Evolutionary conservation across 345 rosid genomes (phyloP).

Genomic region (Odontarrhena argentea): DNA sequence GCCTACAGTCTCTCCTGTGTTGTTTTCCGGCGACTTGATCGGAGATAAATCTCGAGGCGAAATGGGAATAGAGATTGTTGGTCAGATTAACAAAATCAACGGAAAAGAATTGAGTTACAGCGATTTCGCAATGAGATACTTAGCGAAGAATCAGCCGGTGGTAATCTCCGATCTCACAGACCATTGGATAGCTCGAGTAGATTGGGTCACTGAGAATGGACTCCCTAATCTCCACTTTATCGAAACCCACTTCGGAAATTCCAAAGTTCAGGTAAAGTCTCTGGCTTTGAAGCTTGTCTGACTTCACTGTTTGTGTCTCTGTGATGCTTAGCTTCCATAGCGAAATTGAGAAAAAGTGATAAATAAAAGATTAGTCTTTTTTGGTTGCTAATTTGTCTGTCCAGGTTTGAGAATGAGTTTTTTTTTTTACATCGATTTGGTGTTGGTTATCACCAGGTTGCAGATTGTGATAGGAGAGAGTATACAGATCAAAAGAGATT

Average conservation of each 20-base stretch:
- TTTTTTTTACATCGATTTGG: constrained; percentile 4
- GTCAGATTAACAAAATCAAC: constrained; percentile 64
- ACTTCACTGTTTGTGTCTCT: neutral
- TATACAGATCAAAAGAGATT: constrained; percentile 83
- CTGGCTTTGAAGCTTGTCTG: constrained; percentile 8
- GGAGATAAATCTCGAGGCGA: neutral
- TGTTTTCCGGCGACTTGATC: constrained; percentile 19
- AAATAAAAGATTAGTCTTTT: neutral
- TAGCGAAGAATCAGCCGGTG: constrained; percentile 74
- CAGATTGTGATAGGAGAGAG: constrained; percentile 78
- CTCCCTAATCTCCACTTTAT: constrained; percentile 65
- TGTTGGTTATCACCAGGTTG: constrained; percentile 54
- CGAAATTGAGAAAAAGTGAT: neutral
- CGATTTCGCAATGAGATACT: constrained; percentile 65
- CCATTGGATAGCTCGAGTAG: constrained; percentile 74
- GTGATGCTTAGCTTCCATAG: neutral
- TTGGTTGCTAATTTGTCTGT: neutral
- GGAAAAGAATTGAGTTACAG: constrained; percentile 62
- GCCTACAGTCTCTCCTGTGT: constrained; percentile 4
- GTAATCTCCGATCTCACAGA: constrained; percentile 75
- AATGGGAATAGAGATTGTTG: constrained; percentile 69
- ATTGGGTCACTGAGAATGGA: constrained; percentile 69
- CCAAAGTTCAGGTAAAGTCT: constrained; percentile 74
- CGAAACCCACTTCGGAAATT: constrained; percentile 65
- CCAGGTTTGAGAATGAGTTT: neutral